Base-by-base conservation (phyloP, 2,329 filamentous ascomycete genomes). In the Furcasterigmium sp. region DNA sequence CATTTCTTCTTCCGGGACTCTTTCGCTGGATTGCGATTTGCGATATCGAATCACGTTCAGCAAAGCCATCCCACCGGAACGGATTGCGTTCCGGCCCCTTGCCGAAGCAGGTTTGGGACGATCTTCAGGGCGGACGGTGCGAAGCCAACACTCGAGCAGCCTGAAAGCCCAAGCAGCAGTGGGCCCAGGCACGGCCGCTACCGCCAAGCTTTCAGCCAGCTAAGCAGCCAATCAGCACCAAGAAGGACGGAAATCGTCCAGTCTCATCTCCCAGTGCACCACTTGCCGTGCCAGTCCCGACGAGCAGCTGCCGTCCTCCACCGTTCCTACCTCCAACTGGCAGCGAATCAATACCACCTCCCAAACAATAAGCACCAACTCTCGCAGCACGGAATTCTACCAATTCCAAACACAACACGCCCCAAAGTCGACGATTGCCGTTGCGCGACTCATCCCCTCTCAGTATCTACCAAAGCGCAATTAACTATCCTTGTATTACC, bases 251-350 rank as follows among this genome's bases (percentile, higher is more conserved):
- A 35, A 21, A 20, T 35, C 18, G 23, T 23, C 37, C 37, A 29
- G 20, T 39, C 37, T 39, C 38, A 40, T 40, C 38, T 40, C 38
- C 38, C 38, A 30, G 38, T 17, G n/a, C 38, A 40, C 38, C 26
- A 38, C 36, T 38, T 38, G 14, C 36, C 36, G 21, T 38, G 21
- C 36, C 36, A 38, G 36, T 15, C 36, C 20, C 15, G 13, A 7
- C 17, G 32, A 11, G 23, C 23, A 26, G 15, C 36, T 17, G 19
- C 17, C 36, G 9, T 20, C 21, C 36, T 38, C 36, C 36, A 38
- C 36, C 19, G n/a, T 26, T 26, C 23, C 23, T 26, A 7, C 23
- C 23, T 26, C 23, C 23, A 26, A 11, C 23, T 11, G 23, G 23
- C n/a, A n/a, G 23, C 23, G 11, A 26, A 11, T 7, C 23, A 26